Conservation (phyloP, 225 moss, liverwort and hornwort genomes). For the Anthoceros angustus region DNA sequence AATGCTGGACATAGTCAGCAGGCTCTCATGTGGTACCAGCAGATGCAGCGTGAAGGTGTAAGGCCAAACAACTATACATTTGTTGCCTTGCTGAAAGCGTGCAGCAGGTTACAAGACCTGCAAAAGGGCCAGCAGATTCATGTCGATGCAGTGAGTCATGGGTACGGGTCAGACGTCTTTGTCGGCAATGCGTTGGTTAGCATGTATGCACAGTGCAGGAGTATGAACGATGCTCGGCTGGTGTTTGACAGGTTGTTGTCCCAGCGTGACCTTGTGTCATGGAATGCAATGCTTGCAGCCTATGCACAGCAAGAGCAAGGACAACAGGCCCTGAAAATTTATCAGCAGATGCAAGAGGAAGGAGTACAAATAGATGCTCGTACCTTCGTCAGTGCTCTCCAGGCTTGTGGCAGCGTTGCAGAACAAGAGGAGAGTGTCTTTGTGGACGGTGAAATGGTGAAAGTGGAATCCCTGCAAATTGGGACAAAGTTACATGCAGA, state of each 20-base stretch:
- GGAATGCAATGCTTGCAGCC: background rate
- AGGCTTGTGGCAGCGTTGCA: background rate
- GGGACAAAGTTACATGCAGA: background rate
- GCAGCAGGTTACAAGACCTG: background rate
- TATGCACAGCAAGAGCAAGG: background rate
- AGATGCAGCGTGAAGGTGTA: background rate
- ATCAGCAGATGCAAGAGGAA: background rate
- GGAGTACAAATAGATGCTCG: background rate
- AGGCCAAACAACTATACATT: background rate
- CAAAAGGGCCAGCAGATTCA: background rate
- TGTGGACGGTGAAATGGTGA: background rate
- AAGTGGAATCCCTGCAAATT: background rate
- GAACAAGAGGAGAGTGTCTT: background rate
- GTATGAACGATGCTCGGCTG: background rate
- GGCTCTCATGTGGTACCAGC: background rate
- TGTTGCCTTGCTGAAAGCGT: background rate
- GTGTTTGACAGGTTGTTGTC: slow-evolving; percentile 2
- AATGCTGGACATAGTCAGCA: background rate
- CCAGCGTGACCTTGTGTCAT: background rate
- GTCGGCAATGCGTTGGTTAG: background rate
- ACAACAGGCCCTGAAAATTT: background rate
- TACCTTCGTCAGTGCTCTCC: background rate
- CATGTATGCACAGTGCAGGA: background rate
- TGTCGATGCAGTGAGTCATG: background rate
- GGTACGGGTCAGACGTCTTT: background rate